phyloP scores from a whole-genome alignment of 345 rosid species.

The Pseudoturritis turrita region DNA sequence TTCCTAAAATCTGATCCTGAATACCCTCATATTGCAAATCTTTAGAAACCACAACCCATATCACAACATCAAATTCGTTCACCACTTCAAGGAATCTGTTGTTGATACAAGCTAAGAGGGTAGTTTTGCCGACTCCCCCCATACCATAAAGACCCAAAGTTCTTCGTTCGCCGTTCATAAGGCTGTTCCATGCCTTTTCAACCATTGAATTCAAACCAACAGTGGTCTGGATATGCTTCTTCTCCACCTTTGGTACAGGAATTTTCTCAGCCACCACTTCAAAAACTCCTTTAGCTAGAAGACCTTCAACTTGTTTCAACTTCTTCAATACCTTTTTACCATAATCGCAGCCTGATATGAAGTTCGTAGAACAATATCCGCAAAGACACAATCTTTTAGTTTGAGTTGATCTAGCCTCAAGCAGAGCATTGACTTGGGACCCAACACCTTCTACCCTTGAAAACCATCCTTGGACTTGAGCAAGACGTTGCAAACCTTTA shows the following conservation, averaged over 20 bases:
- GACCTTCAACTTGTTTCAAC: not conserved
- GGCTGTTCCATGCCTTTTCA: not conserved
- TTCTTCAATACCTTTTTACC: not conserved
- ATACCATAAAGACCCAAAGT: constrained; percentile 12
- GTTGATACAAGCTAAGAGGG: constrained; percentile 15
- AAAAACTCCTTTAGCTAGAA: not conserved
- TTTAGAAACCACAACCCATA: constrained; percentile 15
- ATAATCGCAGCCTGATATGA: not conserved
- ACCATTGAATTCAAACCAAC: not conserved
- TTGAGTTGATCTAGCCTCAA: not conserved
- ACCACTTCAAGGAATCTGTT: not conserved
- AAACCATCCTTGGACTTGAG: constrained; percentile 1
- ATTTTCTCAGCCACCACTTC: not conserved
- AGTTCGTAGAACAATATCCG: not conserved
- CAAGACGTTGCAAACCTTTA: not conserved
- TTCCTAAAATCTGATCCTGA: constrained; percentile 10
- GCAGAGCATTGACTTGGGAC: not conserved
- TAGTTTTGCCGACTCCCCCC: constrained; percentile 20
- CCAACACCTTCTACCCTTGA: not conserved
- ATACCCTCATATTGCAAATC: not conserved
- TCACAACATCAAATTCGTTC: not conserved
- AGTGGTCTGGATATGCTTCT: not conserved
- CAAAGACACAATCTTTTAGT: not conserved
- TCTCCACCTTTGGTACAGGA: not conserved
- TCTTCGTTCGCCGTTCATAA: not conserved